Conservation (phyloP, 345 rosid species). For the Acer campestre region DNA sequence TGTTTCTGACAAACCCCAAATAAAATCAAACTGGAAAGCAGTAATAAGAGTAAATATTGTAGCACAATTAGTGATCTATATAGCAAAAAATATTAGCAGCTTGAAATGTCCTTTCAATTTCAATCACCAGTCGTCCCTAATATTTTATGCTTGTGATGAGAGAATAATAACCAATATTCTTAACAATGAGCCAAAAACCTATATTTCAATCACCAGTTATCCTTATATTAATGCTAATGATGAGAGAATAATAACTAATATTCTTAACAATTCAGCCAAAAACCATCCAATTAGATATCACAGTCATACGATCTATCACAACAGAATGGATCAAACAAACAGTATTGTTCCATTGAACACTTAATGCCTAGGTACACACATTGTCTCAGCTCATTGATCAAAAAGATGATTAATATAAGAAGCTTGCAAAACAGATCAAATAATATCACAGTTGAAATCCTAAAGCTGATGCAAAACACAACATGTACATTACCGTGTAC, state of each 20-base stretch:
- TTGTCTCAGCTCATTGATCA: background rate
- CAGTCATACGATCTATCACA: background rate
- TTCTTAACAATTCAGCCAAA: constrained; percentile 2
- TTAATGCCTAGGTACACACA: background rate
- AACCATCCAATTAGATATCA: background rate
- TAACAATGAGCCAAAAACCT: background rate
- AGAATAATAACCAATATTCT: constrained; percentile 1
- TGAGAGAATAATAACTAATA: background rate
- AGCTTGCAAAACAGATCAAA: background rate
- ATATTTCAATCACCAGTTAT: background rate
- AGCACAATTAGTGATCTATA: background rate
- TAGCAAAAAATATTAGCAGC: background rate
- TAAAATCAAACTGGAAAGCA: background rate
- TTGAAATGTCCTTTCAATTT: background rate
- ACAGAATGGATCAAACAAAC: background rate
- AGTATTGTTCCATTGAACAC: background rate
- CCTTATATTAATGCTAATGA: background rate
- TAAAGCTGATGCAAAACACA: constrained; percentile 13
- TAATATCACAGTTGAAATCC: constrained; percentile 4
- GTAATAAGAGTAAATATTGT: background rate
- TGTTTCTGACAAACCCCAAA: background rate
- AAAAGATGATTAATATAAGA: background rate
- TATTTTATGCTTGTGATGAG: background rate
- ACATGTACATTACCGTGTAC: constrained; percentile 55
- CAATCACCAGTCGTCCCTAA: background rate